Evolutionary conservation across 1,284 basidiomycete species (phyloP).

Genomic region (Irpex lacteus): DNA sequence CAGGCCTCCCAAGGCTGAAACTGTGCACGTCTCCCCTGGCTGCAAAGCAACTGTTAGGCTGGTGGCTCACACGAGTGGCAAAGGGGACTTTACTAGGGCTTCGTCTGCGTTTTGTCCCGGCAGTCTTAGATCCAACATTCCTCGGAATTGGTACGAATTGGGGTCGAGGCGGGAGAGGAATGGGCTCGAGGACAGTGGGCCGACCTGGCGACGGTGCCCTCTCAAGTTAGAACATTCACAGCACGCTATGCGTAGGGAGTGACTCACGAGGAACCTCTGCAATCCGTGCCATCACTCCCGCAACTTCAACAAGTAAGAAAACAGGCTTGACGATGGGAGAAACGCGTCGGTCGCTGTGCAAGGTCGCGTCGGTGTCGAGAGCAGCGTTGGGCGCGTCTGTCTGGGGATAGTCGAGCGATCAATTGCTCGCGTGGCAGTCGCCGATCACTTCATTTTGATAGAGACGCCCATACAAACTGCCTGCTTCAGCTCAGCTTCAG

Average conservation of each 20-base stretch:
- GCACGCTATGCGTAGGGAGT: neutral
- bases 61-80: neutral
- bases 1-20: neutral
- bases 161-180: neutral
- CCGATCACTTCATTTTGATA: constrained; percentile 1
- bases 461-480: neutral
- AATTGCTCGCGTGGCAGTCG: constrained; percentile 1
- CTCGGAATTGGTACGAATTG: neutral
- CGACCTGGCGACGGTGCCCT: neutral
- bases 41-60: neutral
- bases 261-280: neutral
- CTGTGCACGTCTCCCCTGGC: neutral
- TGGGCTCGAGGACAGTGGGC: neutral
- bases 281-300: neutral
- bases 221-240: neutral
- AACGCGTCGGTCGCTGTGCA: constrained; percentile 1
- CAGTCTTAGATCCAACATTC: no score
- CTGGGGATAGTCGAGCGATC: neutral
- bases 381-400: neutral
- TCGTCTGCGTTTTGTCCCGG: neutral
- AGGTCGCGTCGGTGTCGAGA: neutral
- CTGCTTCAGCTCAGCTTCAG: neutral
- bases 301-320: neutral
- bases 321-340: neutral
- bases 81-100: neutral